A percentile compares a stretch with the other conserved stretches of the same genome.
Conservation (phyloP, 352 stramenopile species). For the Phytophthora tubulina region DNA sequence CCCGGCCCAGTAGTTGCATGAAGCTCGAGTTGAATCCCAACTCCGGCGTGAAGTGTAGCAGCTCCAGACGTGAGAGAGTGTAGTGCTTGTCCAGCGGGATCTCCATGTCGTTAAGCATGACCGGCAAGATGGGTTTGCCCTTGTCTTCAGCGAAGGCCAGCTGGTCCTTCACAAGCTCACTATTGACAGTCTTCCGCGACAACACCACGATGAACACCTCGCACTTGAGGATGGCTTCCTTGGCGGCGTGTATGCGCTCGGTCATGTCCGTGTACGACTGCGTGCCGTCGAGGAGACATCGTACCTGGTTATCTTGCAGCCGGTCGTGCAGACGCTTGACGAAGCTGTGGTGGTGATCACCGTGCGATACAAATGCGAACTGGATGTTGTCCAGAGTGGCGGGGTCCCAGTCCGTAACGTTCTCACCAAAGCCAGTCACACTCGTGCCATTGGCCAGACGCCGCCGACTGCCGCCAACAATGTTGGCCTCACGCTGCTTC, state of each 20-base stretch:
- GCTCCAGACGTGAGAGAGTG: slow-evolving; percentile 71
- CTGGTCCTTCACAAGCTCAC: slow-evolving; percentile 85
- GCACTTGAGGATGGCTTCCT: slow-evolving; percentile 86
- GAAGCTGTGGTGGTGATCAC: slow-evolving; percentile 74
- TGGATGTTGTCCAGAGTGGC: slow-evolving; percentile 43
- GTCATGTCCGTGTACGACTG: slow-evolving; percentile 62
- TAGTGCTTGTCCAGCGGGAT: slow-evolving; percentile 82
- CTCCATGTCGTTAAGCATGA: slow-evolving; percentile 84
- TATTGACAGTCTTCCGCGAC: slow-evolving; percentile 67
- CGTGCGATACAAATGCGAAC: slow-evolving; percentile 81
- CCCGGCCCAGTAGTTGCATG: slow-evolving; percentile 52
- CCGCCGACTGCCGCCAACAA: slow-evolving; percentile 46
- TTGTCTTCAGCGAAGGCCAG: slow-evolving; percentile 87
- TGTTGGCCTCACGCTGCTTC: slow-evolving; percentile 68
- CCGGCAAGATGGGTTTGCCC: slow-evolving; percentile 70
- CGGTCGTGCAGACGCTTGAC: slow-evolving; percentile 69
- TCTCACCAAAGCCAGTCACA: slow-evolving; percentile 41
- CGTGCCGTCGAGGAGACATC: slow-evolving; percentile 64
- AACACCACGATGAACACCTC: slow-evolving; percentile 78
- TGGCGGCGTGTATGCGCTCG: slow-evolving; percentile 70
- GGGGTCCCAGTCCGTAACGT: slow-evolving; percentile 51
- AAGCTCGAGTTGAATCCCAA: slow-evolving; percentile 84
- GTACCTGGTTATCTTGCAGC: slow-evolving; percentile 60
- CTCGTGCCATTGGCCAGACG: slow-evolving; percentile 42
- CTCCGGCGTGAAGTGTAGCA: slow-evolving; percentile 85